Evolutionary conservation across 371 early-diverging fungal species (phyloP), one percentile per base, ranked within the genome.

Genomic region (Globomyces sp.): DNA sequence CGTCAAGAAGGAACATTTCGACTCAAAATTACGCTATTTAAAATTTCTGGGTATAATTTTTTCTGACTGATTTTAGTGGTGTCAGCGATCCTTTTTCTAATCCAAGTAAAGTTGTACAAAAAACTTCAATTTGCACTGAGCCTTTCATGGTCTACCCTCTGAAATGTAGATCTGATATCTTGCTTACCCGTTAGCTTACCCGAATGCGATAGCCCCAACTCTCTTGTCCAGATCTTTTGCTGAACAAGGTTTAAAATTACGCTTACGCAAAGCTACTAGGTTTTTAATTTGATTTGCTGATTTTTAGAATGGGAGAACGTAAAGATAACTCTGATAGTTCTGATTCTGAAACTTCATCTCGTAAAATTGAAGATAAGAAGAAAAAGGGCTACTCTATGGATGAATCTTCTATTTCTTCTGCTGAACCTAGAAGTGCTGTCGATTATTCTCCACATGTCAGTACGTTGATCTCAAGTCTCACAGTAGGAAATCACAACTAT

Each of bases 1-100:
- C 66, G 73, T 4, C 50, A 62, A 24, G 68, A 69, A 40, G 73
- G 73, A 1, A 41, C 2, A 11, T 73, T 67, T 43, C 66, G 73
- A n/a, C 24, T 73, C 13, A 24, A 51, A 48, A 46, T 69, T 43
- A 13, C 45, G 1, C 3, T 63, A 37, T 63, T 34, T 42, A 43
- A 49, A 42, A 63, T 63, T 43, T 36, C n/a, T 4, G n/a, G 34
- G 50, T 57, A 64, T 40, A 3, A 24, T 24, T 24, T 24, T 24
- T 24, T 8, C 57, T 5, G 5, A 42, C 52, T 41, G 47, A 39
- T 48, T 47, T 36, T 44, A 55, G 66, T 37, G 51, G 42, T 34
- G 37, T 3, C 36, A 9, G 9, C 6, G 37, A 49, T 10, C 63
- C 63, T 9, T 5, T 49, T 5, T 36, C 36, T 34, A 42, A 37